Percentiles rank a stretch among this genome's conserved stretches.
Evolutionary conservation across 208 protist species (phyloP).

Genomic region (Balamuthia mandrillaris): DNA sequence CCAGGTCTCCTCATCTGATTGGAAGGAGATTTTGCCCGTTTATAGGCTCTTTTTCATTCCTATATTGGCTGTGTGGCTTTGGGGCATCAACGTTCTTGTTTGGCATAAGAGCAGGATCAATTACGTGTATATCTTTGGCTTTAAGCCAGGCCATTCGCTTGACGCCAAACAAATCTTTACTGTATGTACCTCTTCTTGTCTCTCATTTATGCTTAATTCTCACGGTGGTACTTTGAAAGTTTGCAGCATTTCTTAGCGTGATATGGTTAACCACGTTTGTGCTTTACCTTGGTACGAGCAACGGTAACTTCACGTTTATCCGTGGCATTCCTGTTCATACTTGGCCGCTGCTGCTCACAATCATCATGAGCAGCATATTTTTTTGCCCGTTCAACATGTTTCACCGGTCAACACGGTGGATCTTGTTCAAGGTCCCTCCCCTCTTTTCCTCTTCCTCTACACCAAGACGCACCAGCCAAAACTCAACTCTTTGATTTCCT

Average conservation of each 20-base stretch:
- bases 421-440: slow-evolving; percentile 31
- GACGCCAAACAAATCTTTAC: slow-evolving; percentile 26
- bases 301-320: neutral
- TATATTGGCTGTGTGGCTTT: slow-evolving; percentile 50
- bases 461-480: neutral
- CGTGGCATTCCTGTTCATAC: neutral
- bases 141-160: slow-evolving; percentile 38
- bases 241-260: slow-evolving; percentile 21
- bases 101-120: slow-evolving; percentile 46
- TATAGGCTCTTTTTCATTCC: slow-evolving; percentile 38
- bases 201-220: neutral
- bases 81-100: slow-evolving; percentile 46
- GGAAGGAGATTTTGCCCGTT: no score
- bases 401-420: slow-evolving; percentile 36
- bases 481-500: neutral
- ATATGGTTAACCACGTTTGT: slow-evolving; percentile 43
- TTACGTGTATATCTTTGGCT: slow-evolving; percentile 52
- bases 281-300: slow-evolving; percentile 26
- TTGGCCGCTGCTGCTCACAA: slow-evolving; percentile 38
- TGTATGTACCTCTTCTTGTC: neutral
- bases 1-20: no score
- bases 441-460: neutral
- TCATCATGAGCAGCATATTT: slow-evolving; percentile 34
- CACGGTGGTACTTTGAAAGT: neutral
- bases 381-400: slow-evolving; percentile 53